Conservation (phyloP, 257 asterid genomes). For the Solanum raphanifolium region DNA sequence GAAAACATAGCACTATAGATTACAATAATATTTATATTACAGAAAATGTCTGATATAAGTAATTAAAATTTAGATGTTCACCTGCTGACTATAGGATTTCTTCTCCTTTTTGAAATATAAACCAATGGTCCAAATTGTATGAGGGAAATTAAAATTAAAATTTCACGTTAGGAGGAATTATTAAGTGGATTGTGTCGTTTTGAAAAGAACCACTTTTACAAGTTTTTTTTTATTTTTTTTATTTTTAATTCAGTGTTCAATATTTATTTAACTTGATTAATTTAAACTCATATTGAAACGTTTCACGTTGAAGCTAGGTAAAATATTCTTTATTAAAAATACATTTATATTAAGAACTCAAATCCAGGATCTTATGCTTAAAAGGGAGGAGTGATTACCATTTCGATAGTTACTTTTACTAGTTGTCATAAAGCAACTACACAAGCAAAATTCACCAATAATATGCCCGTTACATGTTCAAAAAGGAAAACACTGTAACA, state of each 20-base stretch:
- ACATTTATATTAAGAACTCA: accelerated
- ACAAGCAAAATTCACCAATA: background rate
- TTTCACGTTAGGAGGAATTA: background rate
- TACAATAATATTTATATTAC: no score
- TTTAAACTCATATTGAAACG: accelerated
- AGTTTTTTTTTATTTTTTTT: no score
- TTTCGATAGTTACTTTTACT: background rate
- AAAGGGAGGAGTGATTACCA: background rate
- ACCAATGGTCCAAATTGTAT: background rate
- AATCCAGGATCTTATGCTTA: accelerated
- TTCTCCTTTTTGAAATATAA: background rate
- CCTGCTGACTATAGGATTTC: background rate
- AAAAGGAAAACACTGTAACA: background rate
- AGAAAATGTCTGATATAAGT: background rate
- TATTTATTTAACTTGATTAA: background rate
- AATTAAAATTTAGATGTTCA: background rate
- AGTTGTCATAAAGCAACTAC: background rate
- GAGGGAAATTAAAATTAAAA: background rate
- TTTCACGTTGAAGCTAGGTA: background rate
- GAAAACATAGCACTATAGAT: background rate
- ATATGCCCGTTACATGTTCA: background rate
- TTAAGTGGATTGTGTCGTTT: background rate
- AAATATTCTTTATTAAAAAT: background rate
- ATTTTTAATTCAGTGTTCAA: no score
- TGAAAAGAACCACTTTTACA: background rate